These are phyloP conservation scores for Polygonum maritimum DNA, from an alignment of 148 eudicot species.

Conservation along the genomic window DNA sequence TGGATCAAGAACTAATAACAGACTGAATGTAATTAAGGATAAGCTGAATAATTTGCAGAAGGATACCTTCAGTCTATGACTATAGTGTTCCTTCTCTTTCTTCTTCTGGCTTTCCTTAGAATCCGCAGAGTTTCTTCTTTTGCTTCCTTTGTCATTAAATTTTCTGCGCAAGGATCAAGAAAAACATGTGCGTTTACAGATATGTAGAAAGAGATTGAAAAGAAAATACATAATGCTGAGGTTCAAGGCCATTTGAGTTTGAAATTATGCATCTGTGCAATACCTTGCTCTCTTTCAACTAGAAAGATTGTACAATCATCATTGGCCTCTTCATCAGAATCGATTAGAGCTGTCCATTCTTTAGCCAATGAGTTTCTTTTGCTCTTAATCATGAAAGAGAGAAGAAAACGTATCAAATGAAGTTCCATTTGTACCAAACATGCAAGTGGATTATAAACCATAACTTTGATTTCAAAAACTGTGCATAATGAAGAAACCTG, in stretches of 20 bases:
- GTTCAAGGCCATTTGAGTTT: neutral
- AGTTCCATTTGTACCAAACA: neutral
- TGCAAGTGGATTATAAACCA: neutral
- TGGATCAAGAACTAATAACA: neutral
- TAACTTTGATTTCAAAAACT: neutral
- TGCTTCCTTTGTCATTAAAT: constrained; percentile 33
- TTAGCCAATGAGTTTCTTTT: constrained; percentile 1
- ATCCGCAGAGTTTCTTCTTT: constrained; percentile 49
- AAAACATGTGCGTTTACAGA: constrained; percentile 7
- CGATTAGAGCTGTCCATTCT: constrained; percentile 31
- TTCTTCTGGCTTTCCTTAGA: constrained; percentile 75
- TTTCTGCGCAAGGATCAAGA: constrained; percentile 17
- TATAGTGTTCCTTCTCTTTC: constrained; percentile 58
- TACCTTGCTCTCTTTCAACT: constrained; percentile 49
- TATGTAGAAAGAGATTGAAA: neutral
- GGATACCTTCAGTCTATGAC: constrained; percentile 48
- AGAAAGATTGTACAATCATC: constrained; percentile 56
- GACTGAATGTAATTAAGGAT: neutral
- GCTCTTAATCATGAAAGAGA: neutral
- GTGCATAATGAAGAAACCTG: neutral
- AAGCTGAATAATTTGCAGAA: neutral
- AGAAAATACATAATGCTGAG: neutral
- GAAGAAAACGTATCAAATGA: neutral
- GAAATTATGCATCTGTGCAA: neutral
- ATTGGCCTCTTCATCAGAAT: constrained; percentile 64